Evolutionary conservation across 2,329 filamentous ascomycete genomes (phyloP).

Genomic region (Colletotrichum lupini): DNA sequence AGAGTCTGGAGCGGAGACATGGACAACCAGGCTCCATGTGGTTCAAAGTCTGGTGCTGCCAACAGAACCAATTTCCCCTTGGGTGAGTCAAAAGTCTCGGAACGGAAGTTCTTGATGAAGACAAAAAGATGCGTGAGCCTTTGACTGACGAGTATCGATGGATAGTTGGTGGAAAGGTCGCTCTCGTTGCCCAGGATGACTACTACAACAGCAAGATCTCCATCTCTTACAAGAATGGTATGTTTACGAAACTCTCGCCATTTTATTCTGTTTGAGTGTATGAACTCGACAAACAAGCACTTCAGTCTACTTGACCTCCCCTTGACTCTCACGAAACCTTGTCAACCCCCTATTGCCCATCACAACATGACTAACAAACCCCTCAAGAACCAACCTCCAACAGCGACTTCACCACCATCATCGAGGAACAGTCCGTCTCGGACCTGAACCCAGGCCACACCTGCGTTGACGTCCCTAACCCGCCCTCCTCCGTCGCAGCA

Average conservation of each 20-base stretch:
- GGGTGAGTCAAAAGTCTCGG: constrained; percentile 43
- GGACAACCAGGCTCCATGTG: constrained; percentile 65
- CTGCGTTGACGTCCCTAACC: constrained; percentile 47
- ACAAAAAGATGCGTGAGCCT: background rate
- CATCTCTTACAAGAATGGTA: constrained; percentile 62
- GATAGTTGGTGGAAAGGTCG: constrained; percentile 60
- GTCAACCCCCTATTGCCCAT: background rate
- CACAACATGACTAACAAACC: constrained; percentile 1
- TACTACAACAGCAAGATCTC: constrained; percentile 61
- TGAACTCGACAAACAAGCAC: background rate
- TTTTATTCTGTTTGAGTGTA: background rate
- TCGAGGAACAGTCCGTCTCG: constrained; percentile 41
- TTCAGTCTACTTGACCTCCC: background rate
- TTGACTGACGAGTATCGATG: background rate
- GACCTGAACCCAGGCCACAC: constrained; percentile 52
- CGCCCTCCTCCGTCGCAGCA: constrained; percentile 40
- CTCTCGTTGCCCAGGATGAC: constrained; percentile 64
- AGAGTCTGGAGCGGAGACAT: constrained; percentile 59
- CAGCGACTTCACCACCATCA: constrained; percentile 46
- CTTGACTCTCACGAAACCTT: background rate
- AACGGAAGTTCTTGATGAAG: background rate
- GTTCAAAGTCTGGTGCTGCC: constrained; percentile 53
- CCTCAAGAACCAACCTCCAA: constrained; percentile 43
- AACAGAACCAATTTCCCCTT: constrained; percentile 65
- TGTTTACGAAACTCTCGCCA: constrained; percentile 27